Evolutionary conservation across 1,139 yeast species (phyloP).

Genomic region (Keqinozyma sinolaborantium): DNA sequence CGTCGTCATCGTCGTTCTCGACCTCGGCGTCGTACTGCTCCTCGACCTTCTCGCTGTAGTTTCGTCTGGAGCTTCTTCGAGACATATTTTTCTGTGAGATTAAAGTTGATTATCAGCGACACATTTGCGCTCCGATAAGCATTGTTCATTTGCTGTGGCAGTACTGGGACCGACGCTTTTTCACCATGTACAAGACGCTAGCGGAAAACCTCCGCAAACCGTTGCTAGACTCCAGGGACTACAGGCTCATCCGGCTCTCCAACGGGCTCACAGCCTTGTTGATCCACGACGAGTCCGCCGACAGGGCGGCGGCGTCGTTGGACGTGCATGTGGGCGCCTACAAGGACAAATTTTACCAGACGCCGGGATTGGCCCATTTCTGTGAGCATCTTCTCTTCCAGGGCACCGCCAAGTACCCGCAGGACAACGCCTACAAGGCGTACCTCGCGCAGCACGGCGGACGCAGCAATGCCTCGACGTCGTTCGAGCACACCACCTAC

Average conservation of each 20-base stretch:
- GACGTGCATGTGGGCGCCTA: conserved; percentile 92
- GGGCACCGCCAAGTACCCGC: conserved; percentile 95
- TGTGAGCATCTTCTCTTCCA: conserved; percentile 93
- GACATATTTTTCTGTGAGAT: too few species aligned
- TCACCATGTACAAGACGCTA: conserved; percentile 4
- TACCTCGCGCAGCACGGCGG: conserved; percentile 71
- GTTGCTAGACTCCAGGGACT: conserved; percentile 69
- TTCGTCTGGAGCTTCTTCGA: conserved; percentile 12
- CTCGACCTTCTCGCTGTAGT: conserved; percentile 8
- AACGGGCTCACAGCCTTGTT: conserved; percentile 73
- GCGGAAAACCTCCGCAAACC: conserved; percentile 47
- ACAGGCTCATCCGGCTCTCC: conserved; percentile 60
- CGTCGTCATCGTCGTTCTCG: conserved; percentile 27
- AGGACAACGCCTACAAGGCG: conserved; percentile 82
- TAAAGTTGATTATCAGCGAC: too few species aligned
- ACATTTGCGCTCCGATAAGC: too few species aligned
- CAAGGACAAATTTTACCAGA: conserved; percentile 62
- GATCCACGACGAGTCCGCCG: conserved; percentile 81
- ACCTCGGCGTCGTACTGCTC: conserved; percentile 3
- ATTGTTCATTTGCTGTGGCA: too few species aligned
- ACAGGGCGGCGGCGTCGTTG: conserved; percentile 88
- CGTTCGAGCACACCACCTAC: conserved; percentile 86
- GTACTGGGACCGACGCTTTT: too few species aligned
- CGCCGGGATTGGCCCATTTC: conserved; percentile 93
- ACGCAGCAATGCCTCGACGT: conserved; percentile 78